Evolutionary conservation across 202 grass and related monocot genomes (phyloP).

Genomic region (Carex arenaria): DNA sequence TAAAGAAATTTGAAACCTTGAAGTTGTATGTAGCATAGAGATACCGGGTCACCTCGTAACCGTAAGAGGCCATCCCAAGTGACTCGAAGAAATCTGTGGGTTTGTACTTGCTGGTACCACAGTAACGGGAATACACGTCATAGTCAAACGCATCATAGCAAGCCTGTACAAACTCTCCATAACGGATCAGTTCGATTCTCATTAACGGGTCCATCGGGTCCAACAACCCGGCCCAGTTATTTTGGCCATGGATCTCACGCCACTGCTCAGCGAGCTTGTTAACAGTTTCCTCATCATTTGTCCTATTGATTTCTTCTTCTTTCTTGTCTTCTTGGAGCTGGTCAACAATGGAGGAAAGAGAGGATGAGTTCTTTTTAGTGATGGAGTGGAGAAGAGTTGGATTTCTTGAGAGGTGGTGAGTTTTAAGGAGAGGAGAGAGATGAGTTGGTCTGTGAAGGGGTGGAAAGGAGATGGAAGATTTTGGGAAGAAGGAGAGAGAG

Average conservation of each 20-base stretch:
- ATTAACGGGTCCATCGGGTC: conserved; percentile 39
- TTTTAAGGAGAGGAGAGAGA: not conserved
- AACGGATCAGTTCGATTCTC: conserved; percentile 35
- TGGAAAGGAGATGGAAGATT: not conserved
- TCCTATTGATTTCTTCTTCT: conserved; percentile 15
- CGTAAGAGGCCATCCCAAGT: conserved; percentile 41
- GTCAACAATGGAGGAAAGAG: conserved; percentile 46
- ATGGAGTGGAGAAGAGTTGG: conserved; percentile 9
- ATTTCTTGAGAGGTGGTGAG: not conserved
- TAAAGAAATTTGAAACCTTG: conserved; percentile 27
- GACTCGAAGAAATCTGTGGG: conserved; percentile 37
- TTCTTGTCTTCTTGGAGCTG: conserved; percentile 22
- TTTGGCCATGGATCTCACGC: conserved; percentile 36
- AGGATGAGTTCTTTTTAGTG: conserved; percentile 20
- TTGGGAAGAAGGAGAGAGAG: conserved; percentile 8
- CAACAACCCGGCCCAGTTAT: conserved; percentile 40
- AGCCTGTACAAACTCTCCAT: conserved; percentile 48
- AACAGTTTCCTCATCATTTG: not conserved
- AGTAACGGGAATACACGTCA: conserved; percentile 28
- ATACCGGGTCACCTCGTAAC: conserved; percentile 48
- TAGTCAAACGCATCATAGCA: conserved; percentile 44
- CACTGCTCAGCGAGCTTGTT: conserved; percentile 9
- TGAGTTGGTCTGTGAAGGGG: not conserved
- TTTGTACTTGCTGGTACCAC: conserved; percentile 23
- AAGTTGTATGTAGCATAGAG: conserved; percentile 44